Evolutionary conservation across 2,329 filamentous ascomycete species (phyloP).

Genomic region (Apiospora phragmitis): DNA sequence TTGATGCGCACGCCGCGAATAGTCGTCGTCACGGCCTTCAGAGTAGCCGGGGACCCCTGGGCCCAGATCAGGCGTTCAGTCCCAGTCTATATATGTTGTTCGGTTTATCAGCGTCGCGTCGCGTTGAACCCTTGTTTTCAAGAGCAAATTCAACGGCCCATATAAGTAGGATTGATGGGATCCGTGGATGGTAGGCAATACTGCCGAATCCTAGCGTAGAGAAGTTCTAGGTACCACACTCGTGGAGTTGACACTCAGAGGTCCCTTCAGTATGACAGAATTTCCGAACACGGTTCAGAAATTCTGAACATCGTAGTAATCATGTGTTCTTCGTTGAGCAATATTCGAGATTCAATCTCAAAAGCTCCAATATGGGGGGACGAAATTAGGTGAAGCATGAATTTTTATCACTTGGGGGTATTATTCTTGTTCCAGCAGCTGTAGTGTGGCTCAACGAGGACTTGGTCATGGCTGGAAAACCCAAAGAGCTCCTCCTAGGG

Average conservation of each 20-base stretch:
- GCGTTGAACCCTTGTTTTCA: background rate
- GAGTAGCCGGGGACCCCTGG: slow-evolving; percentile 76
- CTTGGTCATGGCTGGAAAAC: no score
- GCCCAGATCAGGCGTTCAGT: slow-evolving; percentile 86
- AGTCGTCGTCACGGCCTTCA: slow-evolving; percentile 75
- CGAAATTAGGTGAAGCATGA: no score
- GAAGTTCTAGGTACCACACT: background rate
- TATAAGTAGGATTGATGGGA: background rate
- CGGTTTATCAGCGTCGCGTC: background rate
- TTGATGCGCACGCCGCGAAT: slow-evolving; percentile 80
- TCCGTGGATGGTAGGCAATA: background rate
- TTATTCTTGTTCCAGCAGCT: no score
- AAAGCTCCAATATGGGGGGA: background rate
- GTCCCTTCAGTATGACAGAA: background rate
- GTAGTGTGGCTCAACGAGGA: no score
- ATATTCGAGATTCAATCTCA: background rate
- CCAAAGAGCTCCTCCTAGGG: no score
- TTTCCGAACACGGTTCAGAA: background rate
- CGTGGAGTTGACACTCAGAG: background rate
- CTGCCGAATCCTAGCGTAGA: background rate
- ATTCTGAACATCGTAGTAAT: background rate
- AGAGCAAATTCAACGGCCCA: background rate
- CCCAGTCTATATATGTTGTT: slow-evolving; percentile 57
- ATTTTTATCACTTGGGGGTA: no score
- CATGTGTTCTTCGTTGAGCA: background rate